These are phyloP conservation scores for Phylloporus scabripes DNA, from an alignment of 768 basidiomycete genomes.

Conservation along the genomic window DNA sequence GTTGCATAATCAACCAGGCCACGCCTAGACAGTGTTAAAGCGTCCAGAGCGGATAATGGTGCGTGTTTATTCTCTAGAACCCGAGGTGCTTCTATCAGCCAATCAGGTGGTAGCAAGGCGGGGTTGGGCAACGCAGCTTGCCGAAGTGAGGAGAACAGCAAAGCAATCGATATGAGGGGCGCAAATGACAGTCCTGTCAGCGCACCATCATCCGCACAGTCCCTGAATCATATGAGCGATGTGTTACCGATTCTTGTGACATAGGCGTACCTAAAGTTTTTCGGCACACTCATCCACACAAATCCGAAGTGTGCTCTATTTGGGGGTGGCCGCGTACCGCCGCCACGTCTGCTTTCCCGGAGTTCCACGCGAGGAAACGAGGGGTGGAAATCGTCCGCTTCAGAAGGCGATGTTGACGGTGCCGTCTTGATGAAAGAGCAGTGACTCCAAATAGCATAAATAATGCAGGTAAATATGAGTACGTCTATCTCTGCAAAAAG, in stretches of 20 bases:
- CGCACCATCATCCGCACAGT: conserved; percentile 80
- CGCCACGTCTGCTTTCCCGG: conserved; percentile 42
- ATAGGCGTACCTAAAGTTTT: conserved; percentile 66
- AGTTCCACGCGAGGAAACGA: conserved; percentile 44
- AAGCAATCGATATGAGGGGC: conserved; percentile 69
- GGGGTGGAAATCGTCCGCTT: conserved; percentile 16
- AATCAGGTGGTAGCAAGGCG: conserved; percentile 48
- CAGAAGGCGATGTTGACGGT: conserved; percentile 8
- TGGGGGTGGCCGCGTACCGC: conserved; percentile 20
- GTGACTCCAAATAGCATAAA: conserved; percentile 62
- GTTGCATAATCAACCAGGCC: conserved; percentile 76
- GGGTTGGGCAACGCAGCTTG: conserved; percentile 26
- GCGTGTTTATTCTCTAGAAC: conserved; percentile 42
- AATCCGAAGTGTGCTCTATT: conserved; percentile 57
- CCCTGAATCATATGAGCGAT: conserved; percentile 40
- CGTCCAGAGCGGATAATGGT: conserved; percentile 43
- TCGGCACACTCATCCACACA: conserved; percentile 88
- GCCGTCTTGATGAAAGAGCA: conserved; percentile 36
- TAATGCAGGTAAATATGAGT: conserved; percentile 47
- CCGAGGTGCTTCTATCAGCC: conserved; percentile 75
- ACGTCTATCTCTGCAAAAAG: conserved; percentile 48
- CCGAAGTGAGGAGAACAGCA: conserved; percentile 52
- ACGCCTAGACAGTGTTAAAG: conserved; percentile 63
- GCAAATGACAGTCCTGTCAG: conserved; percentile 79
- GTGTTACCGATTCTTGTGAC: not conserved